phyloP scores from a whole-genome alignment of 2,329 filamentous ascomycete genomes.

The Epichloe scottii region DNA sequence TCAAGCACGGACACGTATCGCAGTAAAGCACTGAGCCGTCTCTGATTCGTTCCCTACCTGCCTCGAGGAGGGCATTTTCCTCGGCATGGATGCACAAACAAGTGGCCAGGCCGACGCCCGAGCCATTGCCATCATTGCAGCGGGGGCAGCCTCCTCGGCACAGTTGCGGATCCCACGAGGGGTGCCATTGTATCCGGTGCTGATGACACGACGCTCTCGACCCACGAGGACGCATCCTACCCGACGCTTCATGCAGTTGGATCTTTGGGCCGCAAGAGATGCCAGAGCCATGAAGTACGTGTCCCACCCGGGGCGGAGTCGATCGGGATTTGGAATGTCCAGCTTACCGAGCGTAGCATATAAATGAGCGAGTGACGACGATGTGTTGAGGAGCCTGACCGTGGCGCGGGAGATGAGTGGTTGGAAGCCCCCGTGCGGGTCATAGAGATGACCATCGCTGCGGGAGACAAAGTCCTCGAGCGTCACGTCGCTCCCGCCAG shows the following conservation, averaged over 20 bases:
- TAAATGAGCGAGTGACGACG: slow-evolving; percentile 56
- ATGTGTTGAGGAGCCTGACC: slow-evolving; percentile 77
- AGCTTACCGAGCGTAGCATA: slow-evolving; percentile 60
- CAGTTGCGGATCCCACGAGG: slow-evolving; percentile 81
- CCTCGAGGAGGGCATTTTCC: slow-evolving; percentile 92
- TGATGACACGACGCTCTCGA: slow-evolving; percentile 72
- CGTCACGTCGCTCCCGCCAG: slow-evolving; percentile 17
- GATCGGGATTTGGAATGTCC: slow-evolving; percentile 63
- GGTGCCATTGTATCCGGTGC: slow-evolving; percentile 97
- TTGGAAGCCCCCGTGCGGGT: slow-evolving; percentile 49
- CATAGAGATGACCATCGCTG: slow-evolving; percentile 68
- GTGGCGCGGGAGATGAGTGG: slow-evolving; percentile 71
- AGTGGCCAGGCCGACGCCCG: slow-evolving; percentile 64
- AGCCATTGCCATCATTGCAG: slow-evolving; percentile 64
- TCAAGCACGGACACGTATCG: slow-evolving; percentile 92
- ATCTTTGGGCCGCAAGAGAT: slow-evolving; percentile 75
- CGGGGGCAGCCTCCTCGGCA: slow-evolving; percentile 76
- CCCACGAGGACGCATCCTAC: slow-evolving; percentile 87
- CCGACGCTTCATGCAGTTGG: slow-evolving; percentile 96
- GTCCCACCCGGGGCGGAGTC: slow-evolving; percentile 86
- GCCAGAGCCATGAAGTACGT: slow-evolving; percentile 98
- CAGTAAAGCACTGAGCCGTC: slow-evolving; percentile 80
- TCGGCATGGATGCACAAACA: slow-evolving; percentile 97
- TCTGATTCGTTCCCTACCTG: slow-evolving; percentile 77
- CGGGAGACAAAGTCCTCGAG: slow-evolving; percentile 44